Percentiles rank a stretch among this genome's conserved stretches.
phyloP scores from a whole-genome alignment of 1,139 yeast species.

The Scheffersomyces titani region DNA sequence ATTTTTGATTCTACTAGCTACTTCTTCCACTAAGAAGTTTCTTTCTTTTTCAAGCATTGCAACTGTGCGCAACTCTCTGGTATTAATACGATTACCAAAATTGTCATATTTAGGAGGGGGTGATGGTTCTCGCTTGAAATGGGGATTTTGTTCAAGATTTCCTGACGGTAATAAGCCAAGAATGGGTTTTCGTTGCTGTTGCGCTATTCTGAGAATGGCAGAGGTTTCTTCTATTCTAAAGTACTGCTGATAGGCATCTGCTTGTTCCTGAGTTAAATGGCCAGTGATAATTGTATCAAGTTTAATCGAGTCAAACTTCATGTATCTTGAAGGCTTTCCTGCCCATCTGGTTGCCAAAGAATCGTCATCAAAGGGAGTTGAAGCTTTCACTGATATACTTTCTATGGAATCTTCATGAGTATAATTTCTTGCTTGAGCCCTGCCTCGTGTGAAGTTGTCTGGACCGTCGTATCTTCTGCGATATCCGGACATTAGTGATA shows the following conservation, averaged over 20 bases:
- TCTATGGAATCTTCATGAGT: too few species aligned
- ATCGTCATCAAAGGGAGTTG: too few species aligned
- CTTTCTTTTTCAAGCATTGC: constrained; percentile 75
- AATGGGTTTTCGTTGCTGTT: constrained; percentile 50
- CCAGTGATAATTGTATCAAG: constrained; percentile 47
- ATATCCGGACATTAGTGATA: too few species aligned
- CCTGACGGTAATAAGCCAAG: constrained; percentile 41
- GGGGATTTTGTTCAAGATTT: constrained; percentile 22
- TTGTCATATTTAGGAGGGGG: constrained; percentile 93
- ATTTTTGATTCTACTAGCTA: constrained; percentile 72
- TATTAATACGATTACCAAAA: constrained; percentile 80
- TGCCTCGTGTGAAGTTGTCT: too few species aligned
- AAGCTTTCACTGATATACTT: too few species aligned
- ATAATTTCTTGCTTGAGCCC: too few species aligned
- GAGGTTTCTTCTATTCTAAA: constrained; percentile 80
- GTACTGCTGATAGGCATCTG: constrained; percentile 74
- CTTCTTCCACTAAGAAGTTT: constrained; percentile 71
- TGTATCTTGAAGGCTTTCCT: constrained; percentile 37
- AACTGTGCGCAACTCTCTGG: constrained; percentile 69
- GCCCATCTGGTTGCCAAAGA: constrained; percentile 40
- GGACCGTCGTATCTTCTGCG: too few species aligned
- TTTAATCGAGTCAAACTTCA: constrained; percentile 28
- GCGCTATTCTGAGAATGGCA: constrained; percentile 44
- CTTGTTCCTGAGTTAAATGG: constrained; percentile 79
- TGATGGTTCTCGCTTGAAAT: constrained; percentile 66